Evolutionary conservation across 257 asterid genomes (phyloP), one percentile per base, ranked within the genome.

Genomic region (Misopates orontium): DNA sequence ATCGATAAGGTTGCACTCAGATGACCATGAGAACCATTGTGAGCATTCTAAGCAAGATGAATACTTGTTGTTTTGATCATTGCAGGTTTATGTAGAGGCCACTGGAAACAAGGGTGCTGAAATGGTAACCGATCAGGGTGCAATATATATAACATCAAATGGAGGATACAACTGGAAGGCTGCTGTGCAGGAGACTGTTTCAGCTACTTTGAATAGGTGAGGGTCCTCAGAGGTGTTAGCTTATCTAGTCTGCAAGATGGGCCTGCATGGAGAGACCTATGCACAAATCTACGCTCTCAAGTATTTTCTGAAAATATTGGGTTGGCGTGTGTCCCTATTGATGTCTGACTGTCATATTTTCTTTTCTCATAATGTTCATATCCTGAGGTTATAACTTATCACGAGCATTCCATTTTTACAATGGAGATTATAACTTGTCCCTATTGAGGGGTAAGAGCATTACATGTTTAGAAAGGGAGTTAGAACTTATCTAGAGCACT

Each of bases 81-180:
- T 78, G 67, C 93, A 93, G 99, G 97, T 93, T 44, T 87, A 79
- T 69, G 83, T 93, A 77, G 44, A 80, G 44, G 97, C 90, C 57
- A 90, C 89, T 14, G 97, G 97, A 79, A 95, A 79, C 28, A 76
- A 88, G 70, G 75, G 95, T 76, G 96, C 99, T 20, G 98, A 92
- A 79, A 85, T 92, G 97, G 96, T 92, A 40, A 92, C 98, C 25
- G 96, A 89, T 56, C 96, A 91, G 83, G 96, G 98, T 74, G 98
- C 98, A 69, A 87, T 89, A 55, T 91, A 91, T 66, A 64, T 91
- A 71, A 89, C 97, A 64, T 78, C 97, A 75, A 93, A 93, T 74
- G 83, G 90, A 74, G 99, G 99, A 71, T 87, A 90, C 87, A 93
- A 93, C 77, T 93, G 99, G 99, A 83, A 77, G 75, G 99, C 99